Base-by-base conservation (phyloP, 352 stramenopile genomes). In the Globisporangium acanthophoron region DNA sequence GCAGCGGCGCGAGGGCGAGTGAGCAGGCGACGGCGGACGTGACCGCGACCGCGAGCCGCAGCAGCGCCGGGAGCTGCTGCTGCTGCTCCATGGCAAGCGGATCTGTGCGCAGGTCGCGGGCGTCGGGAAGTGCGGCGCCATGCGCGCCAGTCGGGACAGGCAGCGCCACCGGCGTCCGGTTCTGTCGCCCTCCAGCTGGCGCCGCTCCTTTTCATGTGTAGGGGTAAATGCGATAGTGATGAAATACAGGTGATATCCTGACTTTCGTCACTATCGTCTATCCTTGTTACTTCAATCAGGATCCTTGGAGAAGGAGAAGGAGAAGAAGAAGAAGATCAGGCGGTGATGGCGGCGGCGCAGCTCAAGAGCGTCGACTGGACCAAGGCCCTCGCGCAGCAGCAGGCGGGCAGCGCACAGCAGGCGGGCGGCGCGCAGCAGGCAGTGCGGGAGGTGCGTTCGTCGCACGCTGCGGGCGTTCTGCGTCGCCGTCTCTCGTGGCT, bases 1-100 rank as follows among this genome's bases (percentile, higher is more conserved):
- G 71, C 33, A 88, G 59, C 59, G 87, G 58, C 52, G 84, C 62
- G 62, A 83, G 47, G 21, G 57, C 58, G 51, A 64, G 53, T 31
- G 59, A 47, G n/a, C 51, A 74, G 52, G 73, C 67, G 20, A 69
- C 76, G 46, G 47, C 75, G 46, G 71, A 69, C 47, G 52, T 35
- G 18, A 70, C 66, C 33, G 37, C 76, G 43, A 78, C 72, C 31
- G 67, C 66, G 27, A 64, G 68, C 58, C 53, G 70, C 16, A 76
- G 71, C 5, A 52, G 59, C 45, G 61, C 55, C 0, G 44, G 12
- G 37, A 68, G 0, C 48, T 62, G 47, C 37, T 54, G 65, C 0
- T 39, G 52, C 12, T 74, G 71, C 39, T 52, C 27, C 27, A 59
- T 46, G 11, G 5, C 40, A 1, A 45, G 67, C 4, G 73, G 50